phyloP scores from a whole-genome alignment of 2,329 filamentous ascomycete species.

The Sporothrix inflata region DNA sequence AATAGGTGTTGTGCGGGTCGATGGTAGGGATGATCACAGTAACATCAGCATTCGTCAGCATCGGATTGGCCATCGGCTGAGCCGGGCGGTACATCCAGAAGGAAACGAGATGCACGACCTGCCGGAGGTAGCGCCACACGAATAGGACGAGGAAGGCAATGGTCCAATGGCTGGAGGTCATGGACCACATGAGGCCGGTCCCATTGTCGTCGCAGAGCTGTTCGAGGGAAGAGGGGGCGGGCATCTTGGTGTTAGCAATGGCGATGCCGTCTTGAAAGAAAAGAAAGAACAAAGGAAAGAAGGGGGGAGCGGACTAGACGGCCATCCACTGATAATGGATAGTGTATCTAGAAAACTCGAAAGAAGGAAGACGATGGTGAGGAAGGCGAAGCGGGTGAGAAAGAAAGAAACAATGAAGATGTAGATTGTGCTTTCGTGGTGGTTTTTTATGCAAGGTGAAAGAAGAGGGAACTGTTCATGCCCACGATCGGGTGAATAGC shows the following conservation, averaged over 20 bases:
- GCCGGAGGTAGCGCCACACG: slow-evolving; percentile 51
- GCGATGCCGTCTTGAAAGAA: background rate
- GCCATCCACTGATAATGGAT: background rate
- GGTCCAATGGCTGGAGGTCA: background rate
- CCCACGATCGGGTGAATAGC: background rate
- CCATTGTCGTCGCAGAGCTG: background rate
- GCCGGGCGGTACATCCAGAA: slow-evolving; percentile 48
- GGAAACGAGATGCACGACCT: slow-evolving; percentile 48
- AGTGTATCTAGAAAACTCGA: background rate
- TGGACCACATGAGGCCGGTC: background rate
- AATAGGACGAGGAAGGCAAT: slow-evolving; percentile 44
- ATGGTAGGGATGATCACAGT: slow-evolving; percentile 58
- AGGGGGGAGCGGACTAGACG: background rate
- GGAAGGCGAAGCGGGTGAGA: background rate
- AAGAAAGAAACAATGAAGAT: background rate
- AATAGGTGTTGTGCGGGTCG: slow-evolving; percentile 47
- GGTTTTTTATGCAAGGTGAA: background rate
- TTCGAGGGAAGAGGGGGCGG: background rate
- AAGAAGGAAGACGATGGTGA: background rate
- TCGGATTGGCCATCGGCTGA: slow-evolving; percentile 37
- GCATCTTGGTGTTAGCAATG: background rate
- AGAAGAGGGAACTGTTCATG: background rate
- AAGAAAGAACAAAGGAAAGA: background rate
- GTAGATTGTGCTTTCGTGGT: background rate
- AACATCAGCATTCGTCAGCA: slow-evolving; percentile 45